These are phyloP conservation scores for Arctostaphylos glauca DNA, from an alignment of 148 eudicot genomes.

Conservation along the genomic window DNA sequence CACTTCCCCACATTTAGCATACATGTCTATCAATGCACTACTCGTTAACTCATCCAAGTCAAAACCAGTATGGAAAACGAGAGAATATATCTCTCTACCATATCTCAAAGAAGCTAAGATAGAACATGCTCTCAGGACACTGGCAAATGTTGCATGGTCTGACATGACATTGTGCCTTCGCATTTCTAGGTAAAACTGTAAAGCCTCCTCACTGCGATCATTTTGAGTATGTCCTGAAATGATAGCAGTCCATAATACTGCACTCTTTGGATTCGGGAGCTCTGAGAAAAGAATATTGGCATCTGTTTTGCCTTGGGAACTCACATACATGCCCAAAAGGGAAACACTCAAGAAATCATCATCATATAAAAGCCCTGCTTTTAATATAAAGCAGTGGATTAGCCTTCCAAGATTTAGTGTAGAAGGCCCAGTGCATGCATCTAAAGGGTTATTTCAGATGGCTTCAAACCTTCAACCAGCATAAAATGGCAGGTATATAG, in stretches of 20 bases:
- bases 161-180: conserved; percentile 56
- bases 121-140: conserved; percentile 77
- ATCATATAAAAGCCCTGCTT: conserved; percentile 43
- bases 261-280: conserved; percentile 60
- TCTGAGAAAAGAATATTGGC: conserved; percentile 60
- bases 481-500: conserved; percentile 48
- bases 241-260: conserved; percentile 77
- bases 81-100: conserved; percentile 68
- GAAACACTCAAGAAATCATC: conserved; percentile 76
- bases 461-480: conserved; percentile 53
- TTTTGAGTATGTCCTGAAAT: conserved; percentile 78
- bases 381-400: conserved; percentile 59
- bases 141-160: conserved; percentile 91
- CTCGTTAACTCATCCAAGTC: conserved; percentile 63
- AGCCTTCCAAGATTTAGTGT: conserved; percentile 58
- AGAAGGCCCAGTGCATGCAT: conserved; percentile 47
- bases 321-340: conserved; percentile 72
- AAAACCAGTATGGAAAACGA: conserved; percentile 60
- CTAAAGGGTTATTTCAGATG: conserved; percentile 85
- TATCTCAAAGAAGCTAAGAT: conserved; percentile 54
- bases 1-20: conserved; percentile 88
- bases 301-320: conserved; percentile 38
- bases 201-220: conserved; percentile 57
- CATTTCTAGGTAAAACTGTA: conserved; percentile 62
- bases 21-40: conserved; percentile 91